Base-by-base conservation (phyloP, 805 yeast species). In the Candida sphagnicola region DNA sequence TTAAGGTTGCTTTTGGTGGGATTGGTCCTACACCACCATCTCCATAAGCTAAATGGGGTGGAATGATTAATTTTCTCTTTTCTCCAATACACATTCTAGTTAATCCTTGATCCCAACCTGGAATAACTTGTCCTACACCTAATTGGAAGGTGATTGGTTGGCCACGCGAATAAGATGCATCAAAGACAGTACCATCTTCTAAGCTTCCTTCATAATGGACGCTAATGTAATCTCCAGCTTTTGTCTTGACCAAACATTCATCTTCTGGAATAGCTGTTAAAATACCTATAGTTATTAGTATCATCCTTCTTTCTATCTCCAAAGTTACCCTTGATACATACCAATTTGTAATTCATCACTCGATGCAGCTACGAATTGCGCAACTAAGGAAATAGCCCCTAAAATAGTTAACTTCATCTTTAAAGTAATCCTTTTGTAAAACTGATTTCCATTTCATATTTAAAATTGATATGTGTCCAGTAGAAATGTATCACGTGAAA, bases 51-150 rank as follows among this genome's bases (percentile, higher is more conserved):
- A 87, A 60, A 23, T 74, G 71, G 4, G 95, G 74, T 34, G 96
- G 96, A 55, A 90, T 86, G 19, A 78, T 75, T 50, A 89, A 69
- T 49, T 75, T 81, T 56, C 96, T 76, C 65, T 81, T 72, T 61
- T 89, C 96, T 33, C 96, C 96, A 58, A 86, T 68, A 62, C 97
- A 89, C 95, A 85, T 85, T 29, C 56, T 59, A 24, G 53, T 50
- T 36, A 88, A 65, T 30, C 96, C 96, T 61, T 82, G 78, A 46
- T 89, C 97, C 96, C 96, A 89, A 42, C 97, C 96, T 43, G 71
- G 55, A 54, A 89, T 89, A 23, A 89, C 96, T 51, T 76, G 82
- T 4, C 95, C 90, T 18, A 62, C 59, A 30, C 96, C 97, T 38
- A 90, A 64, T n/a, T 62, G 62, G 61, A 89, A 89, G 30, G 71